Base-by-base conservation (phyloP, 2,329 filamentous ascomycete genomes). In the Aspergillus pseudoglaucus region DNA sequence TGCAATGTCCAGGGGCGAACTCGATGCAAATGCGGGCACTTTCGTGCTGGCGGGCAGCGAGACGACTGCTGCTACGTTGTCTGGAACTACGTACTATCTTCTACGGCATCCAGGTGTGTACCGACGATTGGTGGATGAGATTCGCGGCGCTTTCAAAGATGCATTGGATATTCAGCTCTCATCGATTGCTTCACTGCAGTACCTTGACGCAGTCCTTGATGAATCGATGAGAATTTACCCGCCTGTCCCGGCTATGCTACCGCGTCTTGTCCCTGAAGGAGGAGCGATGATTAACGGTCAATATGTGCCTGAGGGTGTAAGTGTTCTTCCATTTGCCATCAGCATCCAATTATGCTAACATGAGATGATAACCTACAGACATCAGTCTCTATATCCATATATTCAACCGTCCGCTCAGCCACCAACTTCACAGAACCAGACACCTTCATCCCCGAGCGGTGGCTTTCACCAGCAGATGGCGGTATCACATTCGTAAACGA, bases 401-500 rank as follows among this genome's bases (percentile, higher is more conserved):
- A 38, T 23, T 45, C 48, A 1, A 46, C 17, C 9, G 30, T 46
- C 43, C 47, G 40, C 40, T 48, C 48, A 3, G 35, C 22, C n/a
- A 33, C 35, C 18, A 48, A 61, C 42, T 61, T 60, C 53, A 48
- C 49, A 15, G 35, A 56, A 2, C 47, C 58, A 5, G 46, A 60
- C 18, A 30, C 32, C 15, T 69, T 60, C 45, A 41, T 57, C 9
- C 62, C 64, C 6, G 59, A 69, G 27, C 59, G 66, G 10, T 68
- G 65, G 65, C 45, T 68, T 2, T 6, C 8, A 15, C 6, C 22
- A 6, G 2, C 20, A 3, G 6, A 42, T 3, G 41, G 14, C 10
- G 15, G 44, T 1, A 51, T 52, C 20, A 45, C 43, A 10, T 68
- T 62, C 39, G 45, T 33, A 2, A 45, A 47, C 4, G 70, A 73